phyloP scores from a whole-genome alignment of 1,284 basidiomycete species.

The Flammula alnicola region DNA sequence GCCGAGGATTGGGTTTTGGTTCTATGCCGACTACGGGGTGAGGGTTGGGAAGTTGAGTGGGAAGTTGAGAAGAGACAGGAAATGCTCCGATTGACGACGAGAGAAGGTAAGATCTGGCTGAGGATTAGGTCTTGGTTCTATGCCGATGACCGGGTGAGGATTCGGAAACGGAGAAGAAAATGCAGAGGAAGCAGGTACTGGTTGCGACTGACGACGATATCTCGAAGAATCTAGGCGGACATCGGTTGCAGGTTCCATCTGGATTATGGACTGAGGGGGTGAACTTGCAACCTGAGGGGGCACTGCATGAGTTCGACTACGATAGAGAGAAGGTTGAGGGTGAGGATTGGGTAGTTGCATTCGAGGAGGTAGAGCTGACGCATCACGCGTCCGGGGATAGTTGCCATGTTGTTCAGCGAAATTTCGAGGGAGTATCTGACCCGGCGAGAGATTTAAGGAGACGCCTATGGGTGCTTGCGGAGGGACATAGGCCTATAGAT shows the following conservation, averaged over 20 bases:
- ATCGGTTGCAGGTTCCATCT: constrained; percentile 1
- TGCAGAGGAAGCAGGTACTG: constrained; percentile 5
- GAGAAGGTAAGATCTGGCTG: constrained; percentile 1
- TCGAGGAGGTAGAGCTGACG: constrained; percentile 7
- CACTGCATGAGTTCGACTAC: constrained; percentile 3
- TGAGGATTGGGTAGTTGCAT: constrained; percentile 7
- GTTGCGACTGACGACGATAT: constrained; percentile 13
- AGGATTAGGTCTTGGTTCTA: not conserved
- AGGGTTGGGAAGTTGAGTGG: not conserved
- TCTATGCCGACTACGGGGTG: not conserved
- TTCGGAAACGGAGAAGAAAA: constrained; percentile 9
- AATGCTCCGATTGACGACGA: constrained; percentile 3
- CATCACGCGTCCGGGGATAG: constrained; percentile 12
- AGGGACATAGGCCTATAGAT: constrained; percentile 30
- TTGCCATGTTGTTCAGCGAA: constrained; percentile 21
- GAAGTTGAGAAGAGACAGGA: too few species aligned
- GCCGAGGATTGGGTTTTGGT: not conserved
- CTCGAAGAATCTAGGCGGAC: constrained; percentile 6
- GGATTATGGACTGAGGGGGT: constrained; percentile 4
- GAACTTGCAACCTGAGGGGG: constrained; percentile 2
- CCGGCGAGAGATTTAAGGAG: constrained; percentile 53
- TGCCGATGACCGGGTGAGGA: constrained; percentile 3
- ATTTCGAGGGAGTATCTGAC: constrained; percentile 52
- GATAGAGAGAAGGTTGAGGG: constrained; percentile 7
- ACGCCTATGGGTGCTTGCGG: constrained; percentile 38